Conservation (phyloP, 192 early-diverging fungal genomes). For the Dispira simplex region DNA sequence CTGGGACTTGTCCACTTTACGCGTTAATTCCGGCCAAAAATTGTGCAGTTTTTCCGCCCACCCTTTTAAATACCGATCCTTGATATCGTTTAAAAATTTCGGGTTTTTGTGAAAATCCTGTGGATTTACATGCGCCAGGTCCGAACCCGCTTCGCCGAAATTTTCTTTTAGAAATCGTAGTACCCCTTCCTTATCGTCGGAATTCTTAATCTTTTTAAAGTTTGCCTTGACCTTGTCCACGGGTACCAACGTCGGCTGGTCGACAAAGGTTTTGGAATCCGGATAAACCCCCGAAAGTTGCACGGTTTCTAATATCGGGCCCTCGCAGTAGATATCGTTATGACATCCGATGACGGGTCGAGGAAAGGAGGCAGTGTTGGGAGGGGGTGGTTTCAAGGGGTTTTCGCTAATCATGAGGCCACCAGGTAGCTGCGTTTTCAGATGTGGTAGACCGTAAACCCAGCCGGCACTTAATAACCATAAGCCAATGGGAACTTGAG, state of each 20-base stretch:
- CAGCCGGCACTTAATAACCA: too few relatives aligned
- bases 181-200: conserved; percentile 20
- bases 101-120: conserved; percentile 20
- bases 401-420: too few relatives aligned
- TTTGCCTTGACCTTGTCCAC: conserved; percentile 27
- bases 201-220: conserved; percentile 27
- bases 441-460: too few relatives aligned
- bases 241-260: conserved; percentile 47
- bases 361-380: too few relatives aligned
- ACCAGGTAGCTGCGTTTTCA: too few relatives aligned
- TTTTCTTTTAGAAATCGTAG: conserved; percentile 33
- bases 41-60: conserved; percentile 31
- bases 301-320: conserved; percentile 35
- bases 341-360: conserved; percentile 22
- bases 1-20: conserved; percentile 28
- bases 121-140: conserved; percentile 26
- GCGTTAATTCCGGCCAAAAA: conserved; percentile 42
- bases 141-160: conserved; percentile 34
- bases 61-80: conserved; percentile 25
- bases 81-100: conserved; percentile 27
- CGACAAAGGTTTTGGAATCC: conserved; percentile 65
- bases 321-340: conserved; percentile 52
- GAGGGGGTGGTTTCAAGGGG: too few relatives aligned
- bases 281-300: conserved; percentile 39
- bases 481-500: too few relatives aligned